Percentiles rank a stretch among this genome's conserved stretches.
Conservation (phyloP, 768 basidiomycete genomes). For the Boletales sp. region DNA sequence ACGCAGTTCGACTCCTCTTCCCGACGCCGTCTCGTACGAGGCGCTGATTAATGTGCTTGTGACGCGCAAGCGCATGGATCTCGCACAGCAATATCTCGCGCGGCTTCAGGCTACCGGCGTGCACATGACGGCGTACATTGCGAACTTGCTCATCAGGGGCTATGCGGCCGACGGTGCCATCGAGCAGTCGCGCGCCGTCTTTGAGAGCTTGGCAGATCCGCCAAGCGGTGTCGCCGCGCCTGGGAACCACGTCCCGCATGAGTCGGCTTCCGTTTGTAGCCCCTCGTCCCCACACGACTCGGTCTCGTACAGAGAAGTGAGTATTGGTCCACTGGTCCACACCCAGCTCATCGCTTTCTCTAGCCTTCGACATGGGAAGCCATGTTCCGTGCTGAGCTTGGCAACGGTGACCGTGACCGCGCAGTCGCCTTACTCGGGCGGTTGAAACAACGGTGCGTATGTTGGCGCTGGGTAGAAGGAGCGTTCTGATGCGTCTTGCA, state of each 20-base stretch:
- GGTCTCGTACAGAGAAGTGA: slow-evolving; percentile 36
- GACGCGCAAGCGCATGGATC: slow-evolving; percentile 71
- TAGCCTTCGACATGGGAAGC: slow-evolving; percentile 93
- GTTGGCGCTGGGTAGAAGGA: neutral
- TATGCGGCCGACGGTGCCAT: slow-evolving; percentile 68
- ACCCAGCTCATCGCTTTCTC: neutral
- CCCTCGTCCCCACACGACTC: slow-evolving; percentile 36
- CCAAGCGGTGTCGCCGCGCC: slow-evolving; percentile 82
- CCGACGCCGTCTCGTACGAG: slow-evolving; percentile 88
- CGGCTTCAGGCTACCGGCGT: slow-evolving; percentile 62
- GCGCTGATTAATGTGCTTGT: slow-evolving; percentile 85
- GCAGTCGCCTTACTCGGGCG: slow-evolving; percentile 70
- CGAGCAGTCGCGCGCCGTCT: slow-evolving; percentile 68
- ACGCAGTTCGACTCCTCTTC: slow-evolving; percentile 33
- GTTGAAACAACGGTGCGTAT: slow-evolving; percentile 60
- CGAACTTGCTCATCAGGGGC: slow-evolving; percentile 61
- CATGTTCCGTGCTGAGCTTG: slow-evolving; percentile 91
- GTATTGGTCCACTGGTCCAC: neutral
- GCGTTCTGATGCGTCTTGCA: slow-evolving; percentile 23
- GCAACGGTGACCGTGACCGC: slow-evolving; percentile 64
- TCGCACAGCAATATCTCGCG: slow-evolving; percentile 63
- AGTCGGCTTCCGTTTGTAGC: slow-evolving; percentile 33
- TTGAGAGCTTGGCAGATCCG: slow-evolving; percentile 79
- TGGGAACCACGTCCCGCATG: slow-evolving; percentile 80
- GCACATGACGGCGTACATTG: slow-evolving; percentile 93